These are phyloP conservation scores for Perkinsus chesapeaki DNA, from an alignment of 169 alveolate species.

Conservation along the genomic window DNA sequence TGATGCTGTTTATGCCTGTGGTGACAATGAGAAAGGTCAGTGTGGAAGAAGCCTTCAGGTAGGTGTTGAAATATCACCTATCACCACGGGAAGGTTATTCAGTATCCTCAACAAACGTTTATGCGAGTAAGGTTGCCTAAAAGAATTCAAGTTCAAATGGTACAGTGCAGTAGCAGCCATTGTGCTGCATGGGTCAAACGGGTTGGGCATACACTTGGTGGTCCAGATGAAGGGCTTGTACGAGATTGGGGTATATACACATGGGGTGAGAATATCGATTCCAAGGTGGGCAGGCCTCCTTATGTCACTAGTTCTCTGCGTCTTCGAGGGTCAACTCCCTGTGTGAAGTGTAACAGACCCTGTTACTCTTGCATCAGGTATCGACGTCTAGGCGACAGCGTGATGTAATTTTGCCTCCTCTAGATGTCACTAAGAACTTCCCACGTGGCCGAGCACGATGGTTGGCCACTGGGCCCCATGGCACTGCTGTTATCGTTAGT, in stretches of 20 bases:
- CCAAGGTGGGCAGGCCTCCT: neutral
- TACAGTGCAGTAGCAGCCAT: neutral
- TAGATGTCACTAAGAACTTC: neutral
- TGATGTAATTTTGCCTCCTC: neutral
- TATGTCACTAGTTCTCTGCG: neutral
- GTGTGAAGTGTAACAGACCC: no score
- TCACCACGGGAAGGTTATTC: neutral
- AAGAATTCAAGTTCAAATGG: neutral
- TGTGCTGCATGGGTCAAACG: neutral
- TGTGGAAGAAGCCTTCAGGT: neutral
- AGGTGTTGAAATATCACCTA: neutral
- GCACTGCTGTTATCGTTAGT: neutral
- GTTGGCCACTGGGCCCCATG: neutral
- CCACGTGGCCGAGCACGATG: neutral
- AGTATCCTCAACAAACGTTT: neutral
- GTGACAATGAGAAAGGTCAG: neutral
- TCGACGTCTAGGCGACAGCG: neutral
- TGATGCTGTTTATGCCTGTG: neutral
- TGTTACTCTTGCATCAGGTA: no score
- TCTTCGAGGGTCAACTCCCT: neutral
- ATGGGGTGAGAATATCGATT: neutral
- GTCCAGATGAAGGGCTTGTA: neutral
- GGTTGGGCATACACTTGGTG: neutral
- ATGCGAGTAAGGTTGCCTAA: neutral
- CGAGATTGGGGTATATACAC: neutral